These are phyloP conservation scores for Coprinopsis sp. DNA, from an alignment of 768 basidiomycete species.

Conservation along the genomic window DNA sequence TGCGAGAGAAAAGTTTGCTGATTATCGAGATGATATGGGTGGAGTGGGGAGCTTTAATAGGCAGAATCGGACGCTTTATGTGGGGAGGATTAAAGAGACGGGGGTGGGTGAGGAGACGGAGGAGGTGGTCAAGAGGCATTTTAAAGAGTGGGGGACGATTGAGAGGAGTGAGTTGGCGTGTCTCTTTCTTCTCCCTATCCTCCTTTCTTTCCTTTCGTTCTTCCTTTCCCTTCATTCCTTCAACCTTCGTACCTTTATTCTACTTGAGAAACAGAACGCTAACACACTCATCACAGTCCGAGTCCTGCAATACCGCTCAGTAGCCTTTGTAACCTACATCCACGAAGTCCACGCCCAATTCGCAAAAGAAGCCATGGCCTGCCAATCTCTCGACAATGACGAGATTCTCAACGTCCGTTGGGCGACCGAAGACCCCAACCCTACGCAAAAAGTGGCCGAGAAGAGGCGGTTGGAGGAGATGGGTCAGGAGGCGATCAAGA, in stretches of 20 bases:
- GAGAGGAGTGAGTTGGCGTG: constrained; percentile 67
- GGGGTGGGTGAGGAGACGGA: constrained; percentile 87
- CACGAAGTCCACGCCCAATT: constrained; percentile 86
- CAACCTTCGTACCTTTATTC: too few species aligned
- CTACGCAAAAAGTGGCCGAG: constrained; percentile 81
- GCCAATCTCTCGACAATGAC: constrained; percentile 94
- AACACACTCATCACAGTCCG: constrained; percentile 51
- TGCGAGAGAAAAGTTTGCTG: constrained; percentile 92
- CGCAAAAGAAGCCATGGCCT: constrained; percentile 98
- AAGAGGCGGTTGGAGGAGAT: constrained; percentile 76
- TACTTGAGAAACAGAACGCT: too few species aligned
- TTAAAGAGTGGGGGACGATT: constrained; percentile 93
- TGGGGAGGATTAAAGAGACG: constrained; percentile 91
- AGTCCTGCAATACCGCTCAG: constrained; percentile 88
- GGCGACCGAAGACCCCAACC: constrained; percentile 99
- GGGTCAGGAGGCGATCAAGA: constrained; percentile 83
- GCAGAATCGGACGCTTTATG: constrained; percentile 91
- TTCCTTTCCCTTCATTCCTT: neutral
- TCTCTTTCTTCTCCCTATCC: neutral
- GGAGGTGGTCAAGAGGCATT: constrained; percentile 86
- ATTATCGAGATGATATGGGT: constrained; percentile 99
- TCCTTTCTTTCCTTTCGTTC: too few species aligned
- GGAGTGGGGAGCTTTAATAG: constrained; percentile 96
- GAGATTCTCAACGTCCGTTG: constrained; percentile 98
- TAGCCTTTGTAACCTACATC: constrained; percentile 95